Conservation (phyloP, 139 green algal species). For the Raphidocelis subcapitata region DNA sequence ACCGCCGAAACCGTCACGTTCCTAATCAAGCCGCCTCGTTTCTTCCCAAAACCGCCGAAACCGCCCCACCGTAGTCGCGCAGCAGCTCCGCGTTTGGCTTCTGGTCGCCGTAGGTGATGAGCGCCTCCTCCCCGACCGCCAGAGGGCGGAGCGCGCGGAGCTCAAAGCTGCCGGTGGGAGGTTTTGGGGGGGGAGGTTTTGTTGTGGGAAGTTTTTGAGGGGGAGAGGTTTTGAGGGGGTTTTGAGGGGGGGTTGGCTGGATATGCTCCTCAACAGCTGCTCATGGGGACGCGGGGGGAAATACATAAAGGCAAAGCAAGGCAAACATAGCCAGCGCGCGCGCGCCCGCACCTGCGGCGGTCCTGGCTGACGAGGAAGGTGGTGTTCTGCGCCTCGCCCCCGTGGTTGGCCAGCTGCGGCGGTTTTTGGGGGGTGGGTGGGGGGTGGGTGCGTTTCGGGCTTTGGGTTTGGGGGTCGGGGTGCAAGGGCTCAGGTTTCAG, state of each 20-base stretch:
- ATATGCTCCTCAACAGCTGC: not conserved
- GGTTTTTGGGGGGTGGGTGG: too few species aligned
- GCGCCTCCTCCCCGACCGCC: slow-evolving; percentile 18
- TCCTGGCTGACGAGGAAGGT: slow-evolving; percentile 41
- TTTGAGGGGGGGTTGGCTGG: not conserved
- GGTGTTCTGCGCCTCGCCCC: slow-evolving; percentile 17
- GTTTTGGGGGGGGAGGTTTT: too few species aligned
- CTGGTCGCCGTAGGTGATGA: slow-evolving; percentile 37
- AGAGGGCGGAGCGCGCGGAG: slow-evolving; percentile 23
- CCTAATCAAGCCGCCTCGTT: too few species aligned
- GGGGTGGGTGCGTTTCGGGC: too few species aligned
- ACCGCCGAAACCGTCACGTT: too few species aligned
- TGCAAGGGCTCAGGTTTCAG: too few species aligned
- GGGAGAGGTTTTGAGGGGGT: too few species aligned
- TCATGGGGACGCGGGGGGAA: not conserved
- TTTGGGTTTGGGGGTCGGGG: too few species aligned
- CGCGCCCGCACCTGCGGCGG: slow-evolving; percentile 17
- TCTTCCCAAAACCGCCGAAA: too few species aligned
- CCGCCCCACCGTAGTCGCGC: slow-evolving; percentile 31
- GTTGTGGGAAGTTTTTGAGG: too few species aligned
- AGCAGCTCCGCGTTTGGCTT: slow-evolving; percentile 38
- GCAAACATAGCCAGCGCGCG: not conserved
- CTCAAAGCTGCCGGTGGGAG: slow-evolving; percentile 43
- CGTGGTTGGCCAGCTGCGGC: slow-evolving; percentile 45
- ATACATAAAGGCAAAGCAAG: not conserved